phyloP scores from a whole-genome alignment of 352 stramenopile genomes.

The Globisporangium rhizosaccharum region DNA sequence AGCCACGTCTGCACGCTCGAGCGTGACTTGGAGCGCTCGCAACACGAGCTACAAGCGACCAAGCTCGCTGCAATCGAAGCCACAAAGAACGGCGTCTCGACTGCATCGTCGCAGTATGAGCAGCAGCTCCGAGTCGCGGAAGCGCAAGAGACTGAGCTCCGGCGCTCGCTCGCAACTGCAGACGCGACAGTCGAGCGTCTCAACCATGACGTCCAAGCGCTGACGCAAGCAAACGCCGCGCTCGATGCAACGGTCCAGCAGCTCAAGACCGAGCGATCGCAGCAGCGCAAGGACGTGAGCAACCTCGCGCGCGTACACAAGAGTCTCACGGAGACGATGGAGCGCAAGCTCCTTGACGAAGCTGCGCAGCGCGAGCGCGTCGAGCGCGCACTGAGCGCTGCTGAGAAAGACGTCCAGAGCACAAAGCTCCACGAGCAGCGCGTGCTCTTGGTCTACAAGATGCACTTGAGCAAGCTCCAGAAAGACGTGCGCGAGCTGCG shows the following conservation, averaged over 20 bases:
- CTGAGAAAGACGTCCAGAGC: conserved; percentile 21
- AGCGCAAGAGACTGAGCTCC: too few relatives aligned
- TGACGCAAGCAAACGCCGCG: conserved; percentile 13
- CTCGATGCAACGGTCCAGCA: conserved; percentile 7
- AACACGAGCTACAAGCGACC: conserved; percentile 21
- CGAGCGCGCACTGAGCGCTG: conserved; percentile 9
- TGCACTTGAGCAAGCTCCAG: conserved; percentile 23
- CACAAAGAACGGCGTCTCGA: too few relatives aligned
- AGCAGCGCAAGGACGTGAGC: conserved; percentile 56
- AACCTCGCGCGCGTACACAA: conserved; percentile 66
- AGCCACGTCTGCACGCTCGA: conserved; percentile 22
- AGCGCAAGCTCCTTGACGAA: conserved; percentile 31
- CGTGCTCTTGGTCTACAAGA: conserved; percentile 21
- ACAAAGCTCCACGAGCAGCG: conserved; percentile 22
- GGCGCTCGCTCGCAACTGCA: neutral
- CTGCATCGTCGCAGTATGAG: too few relatives aligned
- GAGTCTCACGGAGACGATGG: conserved; percentile 50
- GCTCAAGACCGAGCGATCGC: conserved; percentile 27
- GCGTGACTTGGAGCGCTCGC: conserved; percentile 20
- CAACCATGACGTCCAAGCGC: conserved; percentile 19
- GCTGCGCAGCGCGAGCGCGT: conserved; percentile 19
- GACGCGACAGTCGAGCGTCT: conserved; percentile 10
- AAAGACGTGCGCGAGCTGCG: conserved; percentile 29
- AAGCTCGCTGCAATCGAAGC: conserved; percentile 9
- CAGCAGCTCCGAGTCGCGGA: too few relatives aligned